Base-by-base conservation (phyloP, 495 filamentous ascomycete species). In the Podospora pseudopauciseta region DNA sequence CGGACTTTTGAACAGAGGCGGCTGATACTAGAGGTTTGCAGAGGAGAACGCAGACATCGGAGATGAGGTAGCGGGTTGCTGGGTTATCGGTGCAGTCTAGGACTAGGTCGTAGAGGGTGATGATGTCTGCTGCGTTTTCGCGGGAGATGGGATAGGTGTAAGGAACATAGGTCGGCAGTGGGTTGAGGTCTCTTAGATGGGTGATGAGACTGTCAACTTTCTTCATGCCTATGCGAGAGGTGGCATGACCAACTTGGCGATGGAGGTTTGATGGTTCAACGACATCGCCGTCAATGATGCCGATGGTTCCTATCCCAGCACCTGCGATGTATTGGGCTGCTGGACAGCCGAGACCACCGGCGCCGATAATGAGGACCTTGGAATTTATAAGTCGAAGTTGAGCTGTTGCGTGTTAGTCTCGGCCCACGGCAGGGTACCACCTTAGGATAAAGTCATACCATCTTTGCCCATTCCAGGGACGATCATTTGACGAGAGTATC, bases 11-110 rank as follows among this genome's bases (percentile, higher is more conserved):
- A 26, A 97, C 79, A 0, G 95, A 93, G 2, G 93, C 95, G 0
- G 94, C 94, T 2, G 92, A 95, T 30, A 99, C 87, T 30, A 99
- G 83, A 0, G 93, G 88, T 72, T 94, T 97, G 1, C 82, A 75
- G 1, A 92, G 79, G 11, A 97, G 79, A 1, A 97, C 90, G 64
- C 91, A 92, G 18, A 92, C 85, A 72, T 99, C 95, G 0, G 93
- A 97, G 71, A 98, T 91, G 5, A 98, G 83, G 76, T 99, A 98
- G 54, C 95, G 92, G 0, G 93, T 90, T 5, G 90, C 89, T 0
- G 94, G 95, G 66, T 92, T 92, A 77, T 99, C 95, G 4, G 93
- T 97, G 73, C 95, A 99, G 78, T 99, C 95, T 32, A 99, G 86
- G 28, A 98, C 86, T 5, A 97, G 70, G 73, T 97, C 92, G 75